phyloP scores from a whole-genome alignment of 306 rosid species.

The Vicia faba region DNA sequence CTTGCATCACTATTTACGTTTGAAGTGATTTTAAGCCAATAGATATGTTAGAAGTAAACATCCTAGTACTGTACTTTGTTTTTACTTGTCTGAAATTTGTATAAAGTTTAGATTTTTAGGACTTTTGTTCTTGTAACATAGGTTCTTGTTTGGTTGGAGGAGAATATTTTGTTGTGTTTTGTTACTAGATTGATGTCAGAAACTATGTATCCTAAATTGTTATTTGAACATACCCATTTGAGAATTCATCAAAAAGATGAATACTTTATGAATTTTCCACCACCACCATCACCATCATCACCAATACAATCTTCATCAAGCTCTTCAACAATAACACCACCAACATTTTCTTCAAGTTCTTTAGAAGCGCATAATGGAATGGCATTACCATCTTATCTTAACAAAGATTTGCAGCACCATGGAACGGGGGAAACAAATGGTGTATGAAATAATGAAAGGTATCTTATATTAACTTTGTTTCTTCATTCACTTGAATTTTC shows the following conservation, averaged over 20 bases:
- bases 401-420: slow-evolving; percentile 58
- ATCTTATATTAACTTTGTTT: too few species aligned
- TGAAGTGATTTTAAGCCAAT: slow-evolving; percentile 33
- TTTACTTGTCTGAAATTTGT: slow-evolving; percentile 32
- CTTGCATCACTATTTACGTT: slow-evolving; percentile 5
- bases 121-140: too few species aligned
- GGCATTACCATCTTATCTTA: slow-evolving; percentile 65
- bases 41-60: slow-evolving; percentile 12
- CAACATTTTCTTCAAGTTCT: slow-evolving; percentile 51
- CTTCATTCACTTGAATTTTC: too few species aligned
- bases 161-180: too few species aligned
- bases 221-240: too few species aligned
- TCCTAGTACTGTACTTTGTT: slow-evolving; percentile 25
- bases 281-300: slow-evolving; percentile 44
- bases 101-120: too few species aligned
- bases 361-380: slow-evolving; percentile 55
- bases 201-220: too few species aligned
- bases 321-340: slow-evolving; percentile 36
- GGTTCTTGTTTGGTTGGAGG: too few species aligned
- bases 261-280: slow-evolving; percentile 58
- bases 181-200: too few species aligned
- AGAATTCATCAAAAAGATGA: slow-evolving; percentile 78
- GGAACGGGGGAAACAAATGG: slow-evolving; percentile 64
- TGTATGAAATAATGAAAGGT: slow-evolving; percentile 49
- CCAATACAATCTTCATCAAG: slow-evolving; percentile 33